Evolutionary conservation across 2,329 filamentous ascomycete genomes (phyloP), one percentile per base, ranked within the genome.

Genomic region (Proliferodiscus dingleyae): DNA sequence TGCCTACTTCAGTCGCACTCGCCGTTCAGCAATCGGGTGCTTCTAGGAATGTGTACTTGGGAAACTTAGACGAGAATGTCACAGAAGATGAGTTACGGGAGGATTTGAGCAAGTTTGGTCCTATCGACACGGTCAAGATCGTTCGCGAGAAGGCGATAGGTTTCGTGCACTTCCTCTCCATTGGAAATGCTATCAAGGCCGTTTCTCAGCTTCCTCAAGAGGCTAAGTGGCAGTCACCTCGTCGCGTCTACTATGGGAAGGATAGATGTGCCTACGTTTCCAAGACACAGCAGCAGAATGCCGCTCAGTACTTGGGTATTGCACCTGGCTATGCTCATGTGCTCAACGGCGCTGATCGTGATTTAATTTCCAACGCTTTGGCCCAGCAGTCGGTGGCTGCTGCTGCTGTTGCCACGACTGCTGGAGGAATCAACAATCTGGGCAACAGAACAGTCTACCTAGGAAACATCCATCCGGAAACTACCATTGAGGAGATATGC

Each of bases 241-340:
- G 89, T 55, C 87, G 93, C 43, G 93, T 98, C 9, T 97, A 95
- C 77, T 98, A 98, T 61, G 93, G 93, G 68, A 98, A 98, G 74
- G 93, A 98, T 66, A 82, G 93, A 51, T 98, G 93, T 63, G 93
- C 93, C 15, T 98, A 98, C 61, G 91, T 98, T 42, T 98, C 93
- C 49, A 98, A 98, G 78, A 98, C 93, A 0, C 93, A 98, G 70
- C 93, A 98, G 72, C 93, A 98, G 70, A 98, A 98, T 61, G 93
- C 93, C 6, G 93, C 93, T 26, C 93, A 98, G 69, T 98, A 97
- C 66, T 78, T 98, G 19, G 93, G 93, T 45, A 98, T 98, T 61
- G 89, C 93, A 16, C 93, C 93, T 29, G 91, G 91, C 22, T 96
- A 97, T 62, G 90, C 93, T 16, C 90, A 97, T 66, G 91, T 96